Base-by-base conservation (phyloP, 306 rosid species). In the Comarum palustre region DNA sequence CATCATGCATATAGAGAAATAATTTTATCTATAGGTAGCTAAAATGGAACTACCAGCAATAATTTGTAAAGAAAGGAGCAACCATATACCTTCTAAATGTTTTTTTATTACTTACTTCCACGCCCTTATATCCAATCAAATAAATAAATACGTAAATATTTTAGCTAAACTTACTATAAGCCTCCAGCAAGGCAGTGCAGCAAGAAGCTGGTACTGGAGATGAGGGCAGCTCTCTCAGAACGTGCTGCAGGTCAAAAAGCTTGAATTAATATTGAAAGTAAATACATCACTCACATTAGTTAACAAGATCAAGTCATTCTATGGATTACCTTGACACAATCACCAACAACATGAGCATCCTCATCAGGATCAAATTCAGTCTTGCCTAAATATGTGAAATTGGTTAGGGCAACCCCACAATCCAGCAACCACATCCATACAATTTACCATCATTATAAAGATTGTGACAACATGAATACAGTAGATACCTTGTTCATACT, bases 201-300 rank as follows among this genome's bases (percentile, higher is more conserved):
- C 99, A 95, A 46, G 99, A 90, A 36, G 97, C 99, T 46, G 99
- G 97, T 79, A 95, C 99, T 39, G 99, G 99, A 79, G 99, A 95
- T 32, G 99, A 95, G 22, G 97, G 99, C 41, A 95, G 92, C 88
- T 95, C 99, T 80, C 97, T 86, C 41, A 95, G 78, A 77, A 95
- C 96, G 86, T 92, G 96, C 99, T 95, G 95, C 77, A 84, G 79
- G 78, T 72, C 78, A 41, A 80, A 70, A 59, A 78, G 50, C 31
- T 54, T 48, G 22, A 36, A 36, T 72, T 29, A 68, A 72, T 51
- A 68, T 36, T 34, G 34, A 59, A 54, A 24, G 66, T 68, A 27
- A 34, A 77, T 6, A 15, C 47, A 77, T 50, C 25, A 66, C 62
- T 47, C 64, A 25, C 51, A 64, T 1, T 8, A 4, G 9, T 24